Percentiles rank a stretch among this genome's conserved stretches.
Conservation (phyloP, 208 protist species). For the Leishmania major region DNA sequence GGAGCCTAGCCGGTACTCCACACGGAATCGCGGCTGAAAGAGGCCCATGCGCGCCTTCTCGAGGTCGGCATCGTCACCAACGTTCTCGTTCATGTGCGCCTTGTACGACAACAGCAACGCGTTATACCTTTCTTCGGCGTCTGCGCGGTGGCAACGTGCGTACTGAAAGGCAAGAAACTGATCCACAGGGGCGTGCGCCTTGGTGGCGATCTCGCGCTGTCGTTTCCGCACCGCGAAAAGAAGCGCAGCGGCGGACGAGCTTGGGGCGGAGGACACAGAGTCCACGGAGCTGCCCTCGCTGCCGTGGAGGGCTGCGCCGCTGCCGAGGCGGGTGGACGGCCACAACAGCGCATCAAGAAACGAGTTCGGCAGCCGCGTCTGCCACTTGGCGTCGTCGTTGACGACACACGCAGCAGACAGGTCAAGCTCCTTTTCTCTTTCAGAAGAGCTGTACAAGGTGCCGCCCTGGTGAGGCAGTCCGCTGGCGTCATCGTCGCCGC, state of each 20-base stretch:
- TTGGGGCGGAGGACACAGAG: background rate
- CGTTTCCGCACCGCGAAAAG: constrained; percentile 39
- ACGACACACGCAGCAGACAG: background rate
- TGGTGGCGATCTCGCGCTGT: constrained; percentile 47
- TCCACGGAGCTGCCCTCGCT: background rate
- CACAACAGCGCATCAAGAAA: constrained; percentile 10
- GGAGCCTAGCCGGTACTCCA: background rate
- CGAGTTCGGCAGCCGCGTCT: background rate
- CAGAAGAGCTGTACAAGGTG: background rate
- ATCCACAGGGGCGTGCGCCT: constrained; percentile 54
- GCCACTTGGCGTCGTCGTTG: background rate
- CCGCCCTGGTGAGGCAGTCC: background rate
- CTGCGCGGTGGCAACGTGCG: constrained; percentile 45
- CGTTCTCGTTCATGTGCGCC: constrained; percentile 24
- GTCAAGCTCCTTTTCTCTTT: background rate
- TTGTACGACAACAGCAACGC: constrained; percentile 52
- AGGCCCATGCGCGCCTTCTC: constrained; percentile 1
- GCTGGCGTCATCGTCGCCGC: constrained; percentile 34
- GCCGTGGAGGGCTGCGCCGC: background rate
- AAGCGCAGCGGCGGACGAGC: background rate
- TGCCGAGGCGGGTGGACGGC: background rate
- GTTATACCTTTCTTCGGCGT: constrained; percentile 56
- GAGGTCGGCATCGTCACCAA: constrained; percentile 6
- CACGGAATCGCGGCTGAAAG: constrained; percentile 21
- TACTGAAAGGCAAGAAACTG: constrained; percentile 59